A percentile compares a stretch with the other conserved stretches of the same genome.
phyloP scores from a whole-genome alignment of 257 asterid species.

The Plantago major region DNA sequence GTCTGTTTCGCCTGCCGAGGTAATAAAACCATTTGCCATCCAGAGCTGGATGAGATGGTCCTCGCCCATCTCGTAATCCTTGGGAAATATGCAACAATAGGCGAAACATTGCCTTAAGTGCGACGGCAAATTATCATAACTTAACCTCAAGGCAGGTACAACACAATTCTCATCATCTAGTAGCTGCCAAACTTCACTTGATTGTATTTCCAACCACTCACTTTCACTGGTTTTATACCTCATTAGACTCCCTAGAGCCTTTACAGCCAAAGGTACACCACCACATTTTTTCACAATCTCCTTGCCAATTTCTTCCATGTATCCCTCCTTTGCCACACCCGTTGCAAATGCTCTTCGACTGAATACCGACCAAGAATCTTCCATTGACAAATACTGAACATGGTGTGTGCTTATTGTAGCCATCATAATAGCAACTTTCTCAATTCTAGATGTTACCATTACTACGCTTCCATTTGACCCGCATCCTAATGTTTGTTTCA shows the following conservation, averaged over 20 bases:
- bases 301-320: slow-evolving; percentile 12
- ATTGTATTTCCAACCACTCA: slow-evolving; percentile 16
- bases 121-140: slow-evolving; percentile 21
- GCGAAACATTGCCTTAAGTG: slow-evolving; percentile 22
- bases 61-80: slow-evolving; percentile 16
- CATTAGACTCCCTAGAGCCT: slow-evolving; percentile 25
- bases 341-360: slow-evolving; percentile 17
- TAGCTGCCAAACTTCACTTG: slow-evolving; percentile 17
- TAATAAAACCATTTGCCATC: slow-evolving; percentile 23
- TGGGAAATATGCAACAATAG: slow-evolving; percentile 24
- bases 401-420: slow-evolving; percentile 18
- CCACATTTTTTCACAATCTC: slow-evolving; percentile 20
- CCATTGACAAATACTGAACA: slow-evolving; percentile 13
- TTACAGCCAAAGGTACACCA: slow-evolving; percentile 22
- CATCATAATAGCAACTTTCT: slow-evolving; percentile 20
- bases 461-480: slow-evolving; percentile 23
- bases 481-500: slow-evolving; percentile 20
- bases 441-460: slow-evolving; percentile 20
- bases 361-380: slow-evolving; percentile 27
- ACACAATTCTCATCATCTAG: background rate
- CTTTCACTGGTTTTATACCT: slow-evolving; percentile 6
- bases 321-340: slow-evolving; percentile 1
- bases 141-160: slow-evolving; percentile 20
- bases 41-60: slow-evolving; percentile 10
- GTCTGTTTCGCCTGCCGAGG: background rate